These are phyloP conservation scores for Paramecium pentaurelia DNA, from an alignment of 73 alveolate species.

Conservation along the genomic window DNA sequence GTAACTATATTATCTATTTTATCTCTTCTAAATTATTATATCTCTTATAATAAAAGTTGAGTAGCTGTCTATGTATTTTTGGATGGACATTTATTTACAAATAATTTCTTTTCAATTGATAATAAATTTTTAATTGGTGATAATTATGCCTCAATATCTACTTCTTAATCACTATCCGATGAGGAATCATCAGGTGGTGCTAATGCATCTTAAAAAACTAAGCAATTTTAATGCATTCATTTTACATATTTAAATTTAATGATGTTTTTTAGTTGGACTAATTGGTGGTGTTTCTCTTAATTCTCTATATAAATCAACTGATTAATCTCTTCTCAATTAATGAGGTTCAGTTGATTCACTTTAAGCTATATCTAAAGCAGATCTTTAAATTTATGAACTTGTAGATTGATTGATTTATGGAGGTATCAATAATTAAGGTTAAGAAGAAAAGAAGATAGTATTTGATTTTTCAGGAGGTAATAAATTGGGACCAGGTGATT, in stretches of 20 bases:
- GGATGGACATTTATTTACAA: neutral
- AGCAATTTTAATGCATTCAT: neutral
- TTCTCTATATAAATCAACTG: neutral
- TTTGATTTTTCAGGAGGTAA: neutral
- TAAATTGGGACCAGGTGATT: neutral
- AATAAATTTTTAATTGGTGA: neutral
- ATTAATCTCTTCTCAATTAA: neutral
- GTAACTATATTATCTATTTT: neutral
- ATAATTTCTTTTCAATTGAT: slow-evolving; percentile 21
- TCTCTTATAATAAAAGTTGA: neutral
- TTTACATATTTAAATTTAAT: neutral
- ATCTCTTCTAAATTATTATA: slow-evolving; percentile 17
- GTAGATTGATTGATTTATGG: neutral
- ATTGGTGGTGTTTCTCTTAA: neutral
- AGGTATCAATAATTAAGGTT: neutral
- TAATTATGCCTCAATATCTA: neutral
- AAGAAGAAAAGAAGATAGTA: neutral
- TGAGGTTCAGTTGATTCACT: slow-evolving; percentile 1
- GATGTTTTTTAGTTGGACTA: neutral
- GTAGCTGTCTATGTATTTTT: slow-evolving; percentile 2
- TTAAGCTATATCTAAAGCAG: neutral
- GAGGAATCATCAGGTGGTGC: slow-evolving; percentile 4
- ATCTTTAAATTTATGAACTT: neutral
- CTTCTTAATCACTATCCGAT: neutral
- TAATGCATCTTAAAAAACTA: neutral